Evolutionary conservation across 345 rosid species (phyloP).

Genomic region (Microthlaspi erraticum): DNA sequence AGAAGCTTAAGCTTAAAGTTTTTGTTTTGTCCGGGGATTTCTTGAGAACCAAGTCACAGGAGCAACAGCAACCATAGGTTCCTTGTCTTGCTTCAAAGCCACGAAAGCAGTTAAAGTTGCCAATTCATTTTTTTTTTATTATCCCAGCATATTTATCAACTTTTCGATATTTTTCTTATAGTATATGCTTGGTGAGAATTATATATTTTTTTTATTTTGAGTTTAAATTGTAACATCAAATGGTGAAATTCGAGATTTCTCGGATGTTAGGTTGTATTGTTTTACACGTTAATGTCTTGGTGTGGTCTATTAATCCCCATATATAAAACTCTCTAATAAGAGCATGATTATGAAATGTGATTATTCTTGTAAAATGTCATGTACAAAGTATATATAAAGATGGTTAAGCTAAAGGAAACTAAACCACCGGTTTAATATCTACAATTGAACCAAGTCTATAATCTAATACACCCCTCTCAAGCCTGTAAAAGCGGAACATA

Average conservation of each 20-base stretch:
- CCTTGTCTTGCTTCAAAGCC: slow-evolving; percentile 37
- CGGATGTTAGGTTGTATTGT: slow-evolving; percentile 24
- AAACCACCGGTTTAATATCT: no score
- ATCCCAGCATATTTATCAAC: slow-evolving; percentile 41
- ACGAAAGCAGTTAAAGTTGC: slow-evolving; percentile 36
- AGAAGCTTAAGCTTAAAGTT: slow-evolving; percentile 40
- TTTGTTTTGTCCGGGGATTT: slow-evolving; percentile 18
- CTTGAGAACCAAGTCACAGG: slow-evolving; percentile 31
- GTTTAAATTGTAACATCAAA: slow-evolving; percentile 16
- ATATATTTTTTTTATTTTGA: slow-evolving; percentile 3
- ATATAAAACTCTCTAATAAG: no score
- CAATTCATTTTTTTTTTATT: slow-evolving; percentile 34
- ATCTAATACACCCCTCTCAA: no score
- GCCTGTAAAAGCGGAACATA: no score
- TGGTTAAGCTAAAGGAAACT: no score
- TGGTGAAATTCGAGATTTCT: slow-evolving; percentile 26
- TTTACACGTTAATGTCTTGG: no score
- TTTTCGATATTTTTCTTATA: slow-evolving; percentile 17
- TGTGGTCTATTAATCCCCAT: no score
- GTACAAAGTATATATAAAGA: no score
- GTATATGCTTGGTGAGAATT: slow-evolving; percentile 44
- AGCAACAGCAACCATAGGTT: slow-evolving; percentile 19
- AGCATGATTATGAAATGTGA: no score
- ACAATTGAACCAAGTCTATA: no score
- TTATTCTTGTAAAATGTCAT: no score